Evolutionary conservation across 208 protist species (phyloP), one percentile per base, ranked within the genome.

Genomic region (Jaenimonas drosophilae): DNA sequence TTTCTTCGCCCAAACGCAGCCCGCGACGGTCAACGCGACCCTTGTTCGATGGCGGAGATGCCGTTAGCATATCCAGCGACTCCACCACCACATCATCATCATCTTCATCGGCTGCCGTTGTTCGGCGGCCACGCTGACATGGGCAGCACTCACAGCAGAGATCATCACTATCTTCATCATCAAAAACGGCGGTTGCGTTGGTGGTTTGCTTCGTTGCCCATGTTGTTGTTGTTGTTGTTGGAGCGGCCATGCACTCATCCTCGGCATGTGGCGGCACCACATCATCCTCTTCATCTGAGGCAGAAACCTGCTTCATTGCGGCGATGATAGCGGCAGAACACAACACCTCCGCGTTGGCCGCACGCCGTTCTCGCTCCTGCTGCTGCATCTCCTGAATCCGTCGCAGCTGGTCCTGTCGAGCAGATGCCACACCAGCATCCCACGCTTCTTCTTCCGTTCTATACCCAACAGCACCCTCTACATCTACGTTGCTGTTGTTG

Each of bases 101-200:
- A 11, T 42, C 37, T 20, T 6, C 6, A 11, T 7, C 19, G 16
- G 37, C 37, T 20, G n/a, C 37, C 9, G 19, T 42, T 6, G 37
- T 17, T 20, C 37, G 37, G 9, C 37, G 37, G n/a, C 16, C 37
- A 7, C 37, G 37, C 5, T 38, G 54, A 48, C 70, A 77, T 2
- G 64, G 70, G 52, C 70, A 77, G 59, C 70, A 77, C 48, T 60
- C 51, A 43, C 70, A 77, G 52, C 70, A 77, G 36, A 36, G 34
- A 21, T 52, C 45, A 33, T 32, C 33, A 21, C 43, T 52, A 1
- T 37, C 51, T 2, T 37, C 39, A n/a, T 49, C 51, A 9, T 44
- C 57, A 26, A 26, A 34, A 17, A 34, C 42, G 2, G n/a, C 5
- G 17, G 33, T 26, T 48, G 16, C 6, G 31, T 14, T 34, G 14